These are phyloP conservation scores for Erythrophleum ivorense DNA, from an alignment of 331 rosid species.

Conservation along the genomic window DNA sequence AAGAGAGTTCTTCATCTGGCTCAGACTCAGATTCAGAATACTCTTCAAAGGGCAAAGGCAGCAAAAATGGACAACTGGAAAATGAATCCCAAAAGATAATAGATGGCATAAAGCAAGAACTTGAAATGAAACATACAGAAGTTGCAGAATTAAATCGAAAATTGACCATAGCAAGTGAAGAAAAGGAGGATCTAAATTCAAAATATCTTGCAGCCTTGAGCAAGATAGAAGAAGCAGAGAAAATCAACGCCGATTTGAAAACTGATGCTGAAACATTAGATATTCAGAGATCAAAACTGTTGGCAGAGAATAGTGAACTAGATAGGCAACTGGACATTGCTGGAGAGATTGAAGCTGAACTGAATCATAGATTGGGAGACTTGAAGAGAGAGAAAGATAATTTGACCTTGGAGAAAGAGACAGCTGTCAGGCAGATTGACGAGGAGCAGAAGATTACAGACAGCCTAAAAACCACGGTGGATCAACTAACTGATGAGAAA, in stretches of 20 bases:
- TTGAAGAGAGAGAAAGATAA: conserved; percentile 56
- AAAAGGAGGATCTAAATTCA: conserved; percentile 70
- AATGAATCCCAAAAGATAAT: conserved; percentile 55
- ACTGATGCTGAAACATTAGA: conserved; percentile 58
- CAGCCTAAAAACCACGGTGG: conserved; percentile 50
- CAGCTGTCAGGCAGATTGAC: conserved; percentile 55
- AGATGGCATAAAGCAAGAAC: conserved; percentile 72
- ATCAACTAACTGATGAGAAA: conserved; percentile 67
- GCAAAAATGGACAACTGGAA: conserved; percentile 69
- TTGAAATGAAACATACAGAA: conserved; percentile 62
- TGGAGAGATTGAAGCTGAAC: conserved; percentile 63
- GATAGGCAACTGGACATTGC: conserved; percentile 57
- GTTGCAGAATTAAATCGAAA: conserved; percentile 65
- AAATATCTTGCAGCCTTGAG: conserved; percentile 59
- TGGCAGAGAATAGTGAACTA: conserved; percentile 62
- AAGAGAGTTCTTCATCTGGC: conserved; percentile 75
- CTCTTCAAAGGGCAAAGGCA: conserved; percentile 64
- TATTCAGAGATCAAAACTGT: conserved; percentile 54
- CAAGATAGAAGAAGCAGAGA: conserved; percentile 70
- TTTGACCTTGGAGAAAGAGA: conserved; percentile 65
- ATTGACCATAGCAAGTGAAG: conserved; percentile 58
- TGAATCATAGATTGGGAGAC: conserved; percentile 57
- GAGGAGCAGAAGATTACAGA: conserved; percentile 61
- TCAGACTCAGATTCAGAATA: conserved; percentile 78
- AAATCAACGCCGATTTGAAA: conserved; percentile 53